These are phyloP conservation scores for Dipsacomyces acuminosporus DNA, from an alignment of 371 early-diverging fungal genomes.

Conservation along the genomic window DNA sequence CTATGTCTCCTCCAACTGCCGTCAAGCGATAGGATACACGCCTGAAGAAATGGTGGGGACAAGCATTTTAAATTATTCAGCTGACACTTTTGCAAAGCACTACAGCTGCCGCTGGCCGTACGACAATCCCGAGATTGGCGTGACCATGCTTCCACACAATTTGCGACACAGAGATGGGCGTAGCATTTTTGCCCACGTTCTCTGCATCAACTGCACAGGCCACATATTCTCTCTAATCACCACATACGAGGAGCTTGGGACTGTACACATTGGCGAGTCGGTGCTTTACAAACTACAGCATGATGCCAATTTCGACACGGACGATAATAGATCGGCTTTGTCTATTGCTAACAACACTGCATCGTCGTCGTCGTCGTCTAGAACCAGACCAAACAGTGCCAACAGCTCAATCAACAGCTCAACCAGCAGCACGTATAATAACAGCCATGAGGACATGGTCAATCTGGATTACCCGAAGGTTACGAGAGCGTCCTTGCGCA, in stretches of 20 bases:
- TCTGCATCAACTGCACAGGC: constrained; percentile 36
- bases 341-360: no score
- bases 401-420: neutral
- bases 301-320: constrained; percentile 14
- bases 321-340: neutral
- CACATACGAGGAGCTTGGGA: constrained; percentile 30
- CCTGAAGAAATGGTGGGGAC: constrained; percentile 37
- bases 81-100: constrained; percentile 32
- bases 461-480: constrained; percentile 9
- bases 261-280: constrained; percentile 18
- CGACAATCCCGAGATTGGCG: constrained; percentile 40
- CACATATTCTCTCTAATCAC: constrained; percentile 24
- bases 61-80: constrained; percentile 27
- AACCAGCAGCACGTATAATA: no score
- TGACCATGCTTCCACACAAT: constrained; percentile 39
- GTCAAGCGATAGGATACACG: constrained; percentile 24
- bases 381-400: no score
- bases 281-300: constrained; percentile 35
- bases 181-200: constrained; percentile 17
- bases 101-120: constrained; percentile 42
- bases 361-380: no score
- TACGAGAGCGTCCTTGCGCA: constrained; percentile 23
- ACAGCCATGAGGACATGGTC: constrained; percentile 13
- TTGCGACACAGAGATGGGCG: constrained; percentile 16
- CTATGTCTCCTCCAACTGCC: constrained; percentile 31